Conservation (phyloP, 2,329 filamentous ascomycete species). For the Verticillium tricorpus region DNA sequence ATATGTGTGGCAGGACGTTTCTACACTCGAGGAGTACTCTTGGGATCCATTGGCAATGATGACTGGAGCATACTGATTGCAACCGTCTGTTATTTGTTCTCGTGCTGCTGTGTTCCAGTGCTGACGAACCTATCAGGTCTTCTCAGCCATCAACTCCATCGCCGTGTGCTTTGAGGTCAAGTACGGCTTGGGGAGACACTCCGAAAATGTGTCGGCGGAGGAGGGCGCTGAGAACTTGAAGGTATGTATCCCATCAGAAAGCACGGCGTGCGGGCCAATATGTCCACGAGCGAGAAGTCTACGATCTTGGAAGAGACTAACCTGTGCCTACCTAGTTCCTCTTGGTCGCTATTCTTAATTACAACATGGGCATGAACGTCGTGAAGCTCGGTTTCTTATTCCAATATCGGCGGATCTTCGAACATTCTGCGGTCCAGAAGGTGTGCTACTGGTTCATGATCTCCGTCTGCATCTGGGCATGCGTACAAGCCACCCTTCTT, state of each 20-base stretch:
- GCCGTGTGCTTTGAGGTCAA: constrained; percentile 16
- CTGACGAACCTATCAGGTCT: constrained; percentile 10
- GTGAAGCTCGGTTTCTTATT: constrained; percentile 26
- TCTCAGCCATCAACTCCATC: constrained; percentile 12
- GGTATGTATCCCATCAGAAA: constrained; percentile 7
- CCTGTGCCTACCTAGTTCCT: constrained; percentile 15
- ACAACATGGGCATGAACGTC: constrained; percentile 25
- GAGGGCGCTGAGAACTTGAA: constrained; percentile 16
- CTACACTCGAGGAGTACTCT: constrained; percentile 17
- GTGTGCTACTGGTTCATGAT: constrained; percentile 22
- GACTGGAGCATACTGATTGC: constrained; percentile 21
- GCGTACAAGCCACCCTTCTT: constrained; percentile 19
- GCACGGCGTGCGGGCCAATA: not conserved
- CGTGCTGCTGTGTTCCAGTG: not conserved
- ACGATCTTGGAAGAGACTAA: not conserved
- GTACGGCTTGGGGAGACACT: constrained; percentile 21
- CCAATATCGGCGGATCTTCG: constrained; percentile 27
- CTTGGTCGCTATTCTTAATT: constrained; percentile 19
- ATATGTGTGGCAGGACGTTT: constrained; percentile 14
- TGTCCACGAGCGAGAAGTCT: not conserved
- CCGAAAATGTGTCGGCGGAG: constrained; percentile 11
- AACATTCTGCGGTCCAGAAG: constrained; percentile 12
- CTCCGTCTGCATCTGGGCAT: constrained; percentile 20
- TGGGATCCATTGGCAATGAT: constrained; percentile 19
- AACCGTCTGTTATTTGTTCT: constrained; percentile 9